phyloP scores from a whole-genome alignment of 768 basidiomycete genomes.

The Lyophyllum shimeji region DNA sequence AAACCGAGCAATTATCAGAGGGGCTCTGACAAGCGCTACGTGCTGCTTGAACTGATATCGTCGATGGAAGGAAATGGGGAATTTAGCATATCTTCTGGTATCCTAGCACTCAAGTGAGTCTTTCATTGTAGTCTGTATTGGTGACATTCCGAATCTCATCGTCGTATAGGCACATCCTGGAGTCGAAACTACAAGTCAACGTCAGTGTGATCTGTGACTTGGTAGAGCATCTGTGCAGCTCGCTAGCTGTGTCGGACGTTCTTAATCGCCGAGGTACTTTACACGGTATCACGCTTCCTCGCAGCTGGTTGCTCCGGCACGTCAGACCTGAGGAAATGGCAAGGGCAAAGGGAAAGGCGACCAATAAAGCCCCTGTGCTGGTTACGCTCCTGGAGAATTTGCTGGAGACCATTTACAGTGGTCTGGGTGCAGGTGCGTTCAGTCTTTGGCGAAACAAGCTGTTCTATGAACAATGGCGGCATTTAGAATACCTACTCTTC shows the following conservation, averaged over 20 bases:
- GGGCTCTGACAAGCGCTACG: conserved; percentile 7
- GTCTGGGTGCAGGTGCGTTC: conserved; percentile 25
- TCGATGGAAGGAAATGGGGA: conserved; percentile 26
- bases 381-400: conserved; percentile 21
- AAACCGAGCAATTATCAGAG: conserved; percentile 20
- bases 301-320: conserved; percentile 44
- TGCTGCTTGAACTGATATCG: conserved; percentile 22
- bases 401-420: conserved; percentile 28
- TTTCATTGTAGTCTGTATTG: background rate
- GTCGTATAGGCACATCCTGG: conserved; percentile 42
- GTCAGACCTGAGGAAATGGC: conserved; percentile 11
- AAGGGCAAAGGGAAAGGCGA: conserved; percentile 2
- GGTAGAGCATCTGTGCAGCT: conserved; percentile 47
- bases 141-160: background rate
- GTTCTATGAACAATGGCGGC: background rate
- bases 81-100: conserved; percentile 32
- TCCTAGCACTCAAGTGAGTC: conserved; percentile 40
- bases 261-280: conserved; percentile 23
- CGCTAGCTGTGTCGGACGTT: conserved; percentile 34
- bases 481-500: conserved; percentile 29
- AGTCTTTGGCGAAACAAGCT: background rate
- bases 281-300: conserved; percentile 52
- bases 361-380: conserved; percentile 6
- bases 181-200: conserved; percentile 36
- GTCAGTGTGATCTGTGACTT: conserved; percentile 49